Evolutionary conservation across 2,329 filamentous ascomycete genomes (phyloP).

Genomic region (Dothideomycetes sp.): DNA sequence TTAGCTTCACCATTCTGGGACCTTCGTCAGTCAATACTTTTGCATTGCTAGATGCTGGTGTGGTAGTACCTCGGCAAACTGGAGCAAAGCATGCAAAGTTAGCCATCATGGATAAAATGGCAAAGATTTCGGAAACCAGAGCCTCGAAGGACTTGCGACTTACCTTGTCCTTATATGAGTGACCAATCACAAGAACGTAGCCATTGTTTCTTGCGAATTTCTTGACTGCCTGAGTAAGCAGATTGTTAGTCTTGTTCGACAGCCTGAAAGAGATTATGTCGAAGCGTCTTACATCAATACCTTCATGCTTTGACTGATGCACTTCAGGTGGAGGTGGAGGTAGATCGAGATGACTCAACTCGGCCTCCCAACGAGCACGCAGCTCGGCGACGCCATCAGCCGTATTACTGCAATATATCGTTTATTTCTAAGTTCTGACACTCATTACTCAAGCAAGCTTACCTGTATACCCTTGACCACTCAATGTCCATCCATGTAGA

Average conservation of each 20-base stretch:
- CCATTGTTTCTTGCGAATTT: slow-evolving; percentile 16
- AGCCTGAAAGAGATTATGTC: background rate
- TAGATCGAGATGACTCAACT: slow-evolving; percentile 15
- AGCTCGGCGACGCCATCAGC: slow-evolving; percentile 16
- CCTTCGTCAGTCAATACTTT: background rate
- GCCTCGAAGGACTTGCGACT: too few relatives aligned
- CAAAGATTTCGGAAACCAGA: too few relatives aligned
- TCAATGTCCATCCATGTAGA: slow-evolving; percentile 12
- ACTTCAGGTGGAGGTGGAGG: slow-evolving; percentile 17
- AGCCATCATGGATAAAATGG: too few relatives aligned
- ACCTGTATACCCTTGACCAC: slow-evolving; percentile 13
- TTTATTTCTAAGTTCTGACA: too few relatives aligned
- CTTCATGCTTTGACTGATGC: slow-evolving; percentile 15
- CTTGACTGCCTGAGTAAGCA: slow-evolving; percentile 11
- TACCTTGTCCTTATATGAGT: slow-evolving; percentile 17
- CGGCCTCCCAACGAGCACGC: slow-evolving; percentile 16
- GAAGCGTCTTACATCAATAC: slow-evolving; percentile 12
- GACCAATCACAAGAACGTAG: slow-evolving; percentile 18
- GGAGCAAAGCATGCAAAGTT: slow-evolving; percentile 1
- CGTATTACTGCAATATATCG: slow-evolving; percentile 9
- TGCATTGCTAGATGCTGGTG: background rate
- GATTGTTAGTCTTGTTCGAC: too few relatives aligned
- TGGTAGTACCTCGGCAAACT: slow-evolving; percentile 5
- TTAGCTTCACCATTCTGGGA: slow-evolving; percentile 14
- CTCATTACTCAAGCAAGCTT: background rate